Conservation (phyloP, 2,329 filamentous ascomycete species). For the Sphaerulina populicola region DNA sequence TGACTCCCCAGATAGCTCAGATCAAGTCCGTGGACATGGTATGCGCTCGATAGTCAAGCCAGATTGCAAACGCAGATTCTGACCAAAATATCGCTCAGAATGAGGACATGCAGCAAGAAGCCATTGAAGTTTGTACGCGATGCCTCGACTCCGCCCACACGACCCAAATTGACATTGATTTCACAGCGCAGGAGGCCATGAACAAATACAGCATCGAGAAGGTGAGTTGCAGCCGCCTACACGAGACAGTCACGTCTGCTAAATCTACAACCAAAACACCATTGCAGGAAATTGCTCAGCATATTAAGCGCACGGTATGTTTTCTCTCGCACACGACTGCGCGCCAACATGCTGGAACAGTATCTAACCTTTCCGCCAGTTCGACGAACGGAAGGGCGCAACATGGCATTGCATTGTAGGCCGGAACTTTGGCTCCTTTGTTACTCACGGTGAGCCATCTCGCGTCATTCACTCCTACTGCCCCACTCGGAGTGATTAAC, state of each 20-base stretch:
- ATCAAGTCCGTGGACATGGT: constrained; percentile 99
- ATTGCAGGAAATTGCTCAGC: constrained; percentile 78
- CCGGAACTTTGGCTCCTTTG: constrained; percentile 97
- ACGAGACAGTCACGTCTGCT: background rate
- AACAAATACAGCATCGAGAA: constrained; percentile 65
- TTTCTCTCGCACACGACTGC: background rate
- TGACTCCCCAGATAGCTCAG: constrained; percentile 55
- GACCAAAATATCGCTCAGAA: constrained; percentile 49
- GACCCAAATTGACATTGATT: constrained; percentile 14
- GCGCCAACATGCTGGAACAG: background rate
- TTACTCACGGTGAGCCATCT: constrained; percentile 71
- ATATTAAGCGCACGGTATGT: constrained; percentile 82
- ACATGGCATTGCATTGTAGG: constrained; percentile 99
- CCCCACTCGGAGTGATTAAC: background rate
- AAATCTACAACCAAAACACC: no score
- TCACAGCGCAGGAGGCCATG: constrained; percentile 60
- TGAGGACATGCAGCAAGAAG: constrained; percentile 94
- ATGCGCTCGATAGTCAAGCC: constrained; percentile 29
- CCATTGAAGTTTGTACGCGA: constrained; percentile 81
- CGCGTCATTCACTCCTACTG: background rate
- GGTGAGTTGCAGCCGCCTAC: constrained; percentile 36
- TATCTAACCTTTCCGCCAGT: constrained; percentile 48
- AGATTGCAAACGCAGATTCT: background rate
- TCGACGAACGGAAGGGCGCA: constrained; percentile 91
- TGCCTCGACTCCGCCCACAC: background rate